Conservation (phyloP, 164 flowering plant species). For the Vitis vinifera region DNA sequence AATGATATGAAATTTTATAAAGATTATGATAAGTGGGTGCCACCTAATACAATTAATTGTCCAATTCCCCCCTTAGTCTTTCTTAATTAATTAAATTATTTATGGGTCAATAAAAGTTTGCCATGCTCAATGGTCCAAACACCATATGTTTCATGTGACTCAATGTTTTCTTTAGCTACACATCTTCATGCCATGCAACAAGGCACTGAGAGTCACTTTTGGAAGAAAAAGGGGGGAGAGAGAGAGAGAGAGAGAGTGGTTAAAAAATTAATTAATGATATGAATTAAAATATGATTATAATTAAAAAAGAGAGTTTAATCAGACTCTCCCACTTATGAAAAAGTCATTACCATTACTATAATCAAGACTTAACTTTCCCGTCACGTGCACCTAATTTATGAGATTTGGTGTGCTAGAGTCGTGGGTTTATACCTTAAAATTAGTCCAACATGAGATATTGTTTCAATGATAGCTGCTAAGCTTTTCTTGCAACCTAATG, state of each 20-base stretch:
- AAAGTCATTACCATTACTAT: slow-evolving; percentile 4
- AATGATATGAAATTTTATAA: not conserved
- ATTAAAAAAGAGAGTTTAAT: not conserved
- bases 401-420: slow-evolving; percentile 4
- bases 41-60: slow-evolving; percentile 6
- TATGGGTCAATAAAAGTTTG: not conserved
- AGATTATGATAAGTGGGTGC: slow-evolving; percentile 9
- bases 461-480: too few species aligned
- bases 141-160: not conserved
- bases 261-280: not conserved
- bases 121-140: not conserved
- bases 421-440: not conserved
- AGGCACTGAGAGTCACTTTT: not conserved
- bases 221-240: not conserved
- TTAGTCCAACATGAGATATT: too few species aligned
- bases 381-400: slow-evolving; percentile 18
- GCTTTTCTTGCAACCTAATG: too few species aligned
- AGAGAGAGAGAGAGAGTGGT: not conserved
- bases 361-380: slow-evolving; percentile 12
- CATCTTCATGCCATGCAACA: too few species aligned
- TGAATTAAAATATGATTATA: too few species aligned
- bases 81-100: not conserved
- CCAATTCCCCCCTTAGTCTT: not conserved
- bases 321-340: slow-evolving; percentile 16
- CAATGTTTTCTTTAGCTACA: too few species aligned